phyloP scores from a whole-genome alignment of 2,329 filamentous ascomycete genomes.

The Phoma sp. region DNA sequence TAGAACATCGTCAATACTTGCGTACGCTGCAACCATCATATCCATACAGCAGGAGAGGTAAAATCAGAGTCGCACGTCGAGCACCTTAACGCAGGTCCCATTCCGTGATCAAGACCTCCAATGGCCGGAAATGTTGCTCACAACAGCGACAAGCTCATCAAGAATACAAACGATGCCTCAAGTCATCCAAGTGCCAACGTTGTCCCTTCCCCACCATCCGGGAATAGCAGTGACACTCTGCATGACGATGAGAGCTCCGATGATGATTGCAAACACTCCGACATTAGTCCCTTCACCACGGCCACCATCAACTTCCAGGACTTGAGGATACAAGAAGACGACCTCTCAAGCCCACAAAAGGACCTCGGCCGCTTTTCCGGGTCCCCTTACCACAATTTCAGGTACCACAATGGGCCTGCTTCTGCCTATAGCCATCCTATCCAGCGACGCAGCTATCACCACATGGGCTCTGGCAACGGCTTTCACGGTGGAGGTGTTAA shows the following conservation, averaged over 20 bases:
- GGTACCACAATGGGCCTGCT: not conserved
- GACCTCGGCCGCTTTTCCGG: constrained; percentile 9
- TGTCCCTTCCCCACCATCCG: constrained; percentile 8
- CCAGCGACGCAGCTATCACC: not conserved
- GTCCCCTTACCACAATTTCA: constrained; percentile 12
- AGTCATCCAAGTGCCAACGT: not conserved
- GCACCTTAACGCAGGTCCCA: not conserved
- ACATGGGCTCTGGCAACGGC: not conserved
- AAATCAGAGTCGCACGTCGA: not conserved
- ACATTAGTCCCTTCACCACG: constrained; percentile 20
- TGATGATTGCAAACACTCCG: not conserved
- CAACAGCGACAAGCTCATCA: not conserved
- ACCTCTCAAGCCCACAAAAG: not conserved
- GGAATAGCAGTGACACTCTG: constrained; percentile 23
- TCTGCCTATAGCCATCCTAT: not conserved
- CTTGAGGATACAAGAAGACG: constrained; percentile 14
- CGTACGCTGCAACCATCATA: not conserved
- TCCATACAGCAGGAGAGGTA: not conserved
- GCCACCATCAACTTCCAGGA: constrained; percentile 20
- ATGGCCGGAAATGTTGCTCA: not conserved
- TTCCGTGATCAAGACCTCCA: not conserved
- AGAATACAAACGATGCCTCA: not conserved
- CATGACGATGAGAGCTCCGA: constrained; percentile 11
- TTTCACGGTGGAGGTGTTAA: not conserved
- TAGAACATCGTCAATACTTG: not conserved